phyloP scores from a whole-genome alignment of 345 rosid genomes.

The Cardamine resedifolia region DNA sequence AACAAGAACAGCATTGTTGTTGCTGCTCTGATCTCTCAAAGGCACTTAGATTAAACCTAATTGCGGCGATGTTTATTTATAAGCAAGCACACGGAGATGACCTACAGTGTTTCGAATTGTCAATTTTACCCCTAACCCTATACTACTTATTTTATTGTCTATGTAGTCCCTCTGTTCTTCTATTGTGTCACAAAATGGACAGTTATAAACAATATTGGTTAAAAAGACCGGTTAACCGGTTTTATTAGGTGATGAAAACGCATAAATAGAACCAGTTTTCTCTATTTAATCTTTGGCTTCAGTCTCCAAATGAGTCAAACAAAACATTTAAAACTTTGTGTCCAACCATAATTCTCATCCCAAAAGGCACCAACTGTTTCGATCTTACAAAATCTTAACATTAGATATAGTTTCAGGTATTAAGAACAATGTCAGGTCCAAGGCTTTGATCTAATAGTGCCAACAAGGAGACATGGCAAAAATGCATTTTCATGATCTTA shows the following conservation, averaged over 20 bases:
- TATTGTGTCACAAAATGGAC: neutral
- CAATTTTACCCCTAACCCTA: slow-evolving; percentile 27
- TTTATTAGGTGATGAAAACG: neutral
- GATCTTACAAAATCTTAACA: neutral
- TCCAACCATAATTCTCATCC: neutral
- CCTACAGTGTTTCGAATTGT: neutral
- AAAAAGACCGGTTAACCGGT: neutral
- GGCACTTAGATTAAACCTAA: slow-evolving; percentile 26
- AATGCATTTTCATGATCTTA: neutral
- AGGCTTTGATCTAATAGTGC: slow-evolving; percentile 1
- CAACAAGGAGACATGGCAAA: neutral
- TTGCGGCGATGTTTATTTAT: slow-evolving; percentile 26
- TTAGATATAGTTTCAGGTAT: neutral
- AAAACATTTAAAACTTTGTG: neutral
- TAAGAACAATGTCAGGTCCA: neutral
- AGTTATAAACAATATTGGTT: neutral
- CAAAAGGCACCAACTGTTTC: neutral
- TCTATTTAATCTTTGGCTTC: neutral
- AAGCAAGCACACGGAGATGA: neutral
- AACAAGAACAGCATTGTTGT: slow-evolving; percentile 32
- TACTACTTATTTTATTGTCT: no score
- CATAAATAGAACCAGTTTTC: neutral
- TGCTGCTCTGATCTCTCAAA: slow-evolving; percentile 46
- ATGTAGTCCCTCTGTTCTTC: neutral
- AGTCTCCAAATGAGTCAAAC: neutral